Percentiles rank a stretch among this genome's conserved stretches.
These are phyloP conservation scores for Trichoderma sp. DNA, from an alignment of 2,329 filamentous ascomycete genomes.

Conservation along the genomic window DNA sequence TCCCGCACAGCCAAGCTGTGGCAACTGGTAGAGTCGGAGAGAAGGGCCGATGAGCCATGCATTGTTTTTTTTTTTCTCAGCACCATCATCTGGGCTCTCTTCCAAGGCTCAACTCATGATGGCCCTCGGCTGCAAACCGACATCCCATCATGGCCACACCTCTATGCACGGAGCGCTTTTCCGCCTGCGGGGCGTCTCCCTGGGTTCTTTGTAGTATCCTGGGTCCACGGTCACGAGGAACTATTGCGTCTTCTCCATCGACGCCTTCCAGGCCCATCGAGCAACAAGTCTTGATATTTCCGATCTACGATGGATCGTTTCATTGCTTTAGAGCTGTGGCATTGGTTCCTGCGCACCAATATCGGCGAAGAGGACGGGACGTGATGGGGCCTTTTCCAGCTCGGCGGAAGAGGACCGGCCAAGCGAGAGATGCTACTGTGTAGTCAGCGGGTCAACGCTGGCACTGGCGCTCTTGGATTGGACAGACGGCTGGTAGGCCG, in stretches of 20 bases:
- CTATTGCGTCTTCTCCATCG: constrained; percentile 9
- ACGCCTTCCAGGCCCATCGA: constrained; percentile 7
- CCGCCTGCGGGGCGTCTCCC: background rate
- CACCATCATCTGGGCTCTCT: background rate
- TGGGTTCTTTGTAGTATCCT: background rate
- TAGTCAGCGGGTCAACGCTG: background rate
- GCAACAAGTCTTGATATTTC: constrained; percentile 1
- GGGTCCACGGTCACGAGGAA: constrained; percentile 6
- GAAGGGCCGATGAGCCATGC: constrained; percentile 20
- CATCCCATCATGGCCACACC: background rate
- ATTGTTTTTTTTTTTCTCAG: background rate
- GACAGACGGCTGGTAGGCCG: background rate
- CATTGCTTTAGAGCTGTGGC: constrained; percentile 15
- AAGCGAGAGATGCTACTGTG: constrained; percentile 1
- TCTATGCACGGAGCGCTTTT: background rate
- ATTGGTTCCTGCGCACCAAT: constrained; percentile 17
- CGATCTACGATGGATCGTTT: constrained; percentile 22
- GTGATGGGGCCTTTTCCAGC: background rate
- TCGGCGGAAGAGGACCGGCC: background rate
- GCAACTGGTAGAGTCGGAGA: constrained; percentile 5
- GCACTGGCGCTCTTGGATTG: background rate
- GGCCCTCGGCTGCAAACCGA: background rate
- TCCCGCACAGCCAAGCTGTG: constrained; percentile 9
- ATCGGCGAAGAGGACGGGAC: background rate
- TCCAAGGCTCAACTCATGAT: background rate